A percentile compares a stretch with the other conserved stretches of the same genome.
Evolutionary conservation across 768 basidiomycete species (phyloP).

Genomic region (Naganishia onofrii): DNA sequence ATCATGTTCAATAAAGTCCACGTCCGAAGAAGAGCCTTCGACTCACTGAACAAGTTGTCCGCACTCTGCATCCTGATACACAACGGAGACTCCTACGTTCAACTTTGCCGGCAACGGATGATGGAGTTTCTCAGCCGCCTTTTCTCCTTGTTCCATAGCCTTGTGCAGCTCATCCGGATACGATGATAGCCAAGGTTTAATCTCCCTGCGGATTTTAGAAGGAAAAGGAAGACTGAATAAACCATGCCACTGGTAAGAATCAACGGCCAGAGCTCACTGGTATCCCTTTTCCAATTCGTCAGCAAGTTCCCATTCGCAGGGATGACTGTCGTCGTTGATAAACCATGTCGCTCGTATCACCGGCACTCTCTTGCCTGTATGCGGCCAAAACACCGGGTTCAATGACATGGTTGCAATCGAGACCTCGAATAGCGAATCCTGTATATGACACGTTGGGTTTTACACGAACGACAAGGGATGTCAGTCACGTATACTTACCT

Average conservation of each 20-base stretch:
- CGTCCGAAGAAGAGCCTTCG: neutral
- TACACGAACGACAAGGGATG: neutral
- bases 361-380: conserved; percentile 51
- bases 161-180: conserved; percentile 54
- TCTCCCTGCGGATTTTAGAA: conserved; percentile 35
- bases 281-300: conserved; percentile 54
- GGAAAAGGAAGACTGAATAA: neutral
- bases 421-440: conserved; percentile 52
- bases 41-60: conserved; percentile 52
- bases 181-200: conserved; percentile 53
- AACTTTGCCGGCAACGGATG: conserved; percentile 45
- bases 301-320: conserved; percentile 53
- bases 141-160: conserved; percentile 49
- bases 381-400: conserved; percentile 55
- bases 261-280: conserved; percentile 33
- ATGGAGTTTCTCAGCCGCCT: conserved; percentile 55
- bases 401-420: conserved; percentile 46
- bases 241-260: neutral
- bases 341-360: conserved; percentile 55
- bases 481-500: conserved; percentile 38
- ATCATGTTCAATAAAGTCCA: neutral
- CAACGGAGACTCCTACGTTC: conserved; percentile 34
- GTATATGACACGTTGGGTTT: conserved; percentile 2
- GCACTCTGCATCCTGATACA: conserved; percentile 53
- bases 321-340: conserved; percentile 52